Conservation (phyloP, 1,284 basidiomycete species). For the Malassezia cuniculi region DNA sequence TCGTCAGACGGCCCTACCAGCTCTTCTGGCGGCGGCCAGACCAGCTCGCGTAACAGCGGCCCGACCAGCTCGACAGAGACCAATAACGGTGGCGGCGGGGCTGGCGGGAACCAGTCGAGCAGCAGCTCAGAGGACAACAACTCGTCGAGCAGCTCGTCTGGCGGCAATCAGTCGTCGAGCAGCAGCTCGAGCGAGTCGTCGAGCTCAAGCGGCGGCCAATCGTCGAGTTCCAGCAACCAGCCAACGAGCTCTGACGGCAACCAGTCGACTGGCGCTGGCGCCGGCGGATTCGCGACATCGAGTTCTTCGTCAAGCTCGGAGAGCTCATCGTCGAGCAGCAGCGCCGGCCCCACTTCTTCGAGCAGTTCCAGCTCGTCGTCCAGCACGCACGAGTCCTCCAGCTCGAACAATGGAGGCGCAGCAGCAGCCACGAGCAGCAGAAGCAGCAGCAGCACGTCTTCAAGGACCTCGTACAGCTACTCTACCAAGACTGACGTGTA, state of each 20-base stretch:
- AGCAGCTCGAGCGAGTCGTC: too few species aligned
- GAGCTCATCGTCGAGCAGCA: not conserved
- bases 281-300: too few species aligned
- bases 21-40: not conserved
- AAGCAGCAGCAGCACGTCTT: not conserved
- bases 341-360: not conserved
- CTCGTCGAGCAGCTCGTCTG: too few species aligned
- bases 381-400: not conserved
- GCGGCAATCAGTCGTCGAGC: too few species aligned
- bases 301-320: too few species aligned
- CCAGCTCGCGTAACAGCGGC: constrained; percentile 1
- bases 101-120: too few species aligned
- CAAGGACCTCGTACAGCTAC: constrained; percentile 5
- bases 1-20: not conserved
- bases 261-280: too few species aligned
- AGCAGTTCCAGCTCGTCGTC: not conserved
- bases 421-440: not conserved
- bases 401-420: not conserved
- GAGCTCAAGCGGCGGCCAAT: too few species aligned
- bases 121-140: too few species aligned
- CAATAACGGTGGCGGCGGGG: too few species aligned
- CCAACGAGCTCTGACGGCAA: too few species aligned
- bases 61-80: not conserved
- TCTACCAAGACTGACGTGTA: constrained; percentile 19
- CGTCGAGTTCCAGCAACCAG: too few species aligned